Conservation (phyloP, 2,329 filamentous ascomycete genomes). For the Arthrocladium fulminans region DNA sequence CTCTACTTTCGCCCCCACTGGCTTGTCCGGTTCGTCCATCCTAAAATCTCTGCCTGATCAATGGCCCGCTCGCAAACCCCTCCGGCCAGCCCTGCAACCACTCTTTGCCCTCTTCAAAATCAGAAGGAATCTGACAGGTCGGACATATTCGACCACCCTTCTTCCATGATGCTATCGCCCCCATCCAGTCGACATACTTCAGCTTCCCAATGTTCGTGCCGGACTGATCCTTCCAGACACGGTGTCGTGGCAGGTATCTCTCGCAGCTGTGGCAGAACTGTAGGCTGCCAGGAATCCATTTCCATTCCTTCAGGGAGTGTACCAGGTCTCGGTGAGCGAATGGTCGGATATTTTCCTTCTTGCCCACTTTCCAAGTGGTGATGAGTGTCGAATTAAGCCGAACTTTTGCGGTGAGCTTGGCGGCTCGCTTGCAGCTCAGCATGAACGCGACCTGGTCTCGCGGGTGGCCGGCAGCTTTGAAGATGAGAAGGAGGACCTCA, state of each 20-base stretch:
- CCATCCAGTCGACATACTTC: constrained; percentile 8
- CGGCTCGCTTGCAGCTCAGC: constrained; percentile 7
- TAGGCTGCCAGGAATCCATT: constrained; percentile 1
- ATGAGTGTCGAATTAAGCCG: background rate
- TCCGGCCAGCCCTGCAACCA: constrained; percentile 3
- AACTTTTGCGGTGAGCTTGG: background rate
- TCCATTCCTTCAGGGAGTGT: constrained; percentile 3
- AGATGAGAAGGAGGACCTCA: constrained; percentile 1
- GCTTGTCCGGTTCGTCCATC: background rate
- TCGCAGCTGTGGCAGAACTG: constrained; percentile 7
- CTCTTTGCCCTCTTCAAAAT: background rate
- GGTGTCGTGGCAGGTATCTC: constrained; percentile 9
- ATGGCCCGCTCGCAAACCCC: background rate
- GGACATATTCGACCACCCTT: constrained; percentile 3
- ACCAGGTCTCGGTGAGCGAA: constrained; percentile 4
- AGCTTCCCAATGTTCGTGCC: background rate
- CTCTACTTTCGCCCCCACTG: background rate
- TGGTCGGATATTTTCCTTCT: background rate
- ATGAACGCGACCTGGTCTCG: constrained; percentile 11
- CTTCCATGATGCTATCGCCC: constrained; percentile 5
- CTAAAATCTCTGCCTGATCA: background rate
- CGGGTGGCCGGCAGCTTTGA: constrained; percentile 8
- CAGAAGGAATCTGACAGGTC: constrained; percentile 5
- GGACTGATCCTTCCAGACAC: background rate
- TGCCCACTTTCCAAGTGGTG: background rate